Conservation (phyloP, 805 yeast species). For the Yarrowia bubula region DNA sequence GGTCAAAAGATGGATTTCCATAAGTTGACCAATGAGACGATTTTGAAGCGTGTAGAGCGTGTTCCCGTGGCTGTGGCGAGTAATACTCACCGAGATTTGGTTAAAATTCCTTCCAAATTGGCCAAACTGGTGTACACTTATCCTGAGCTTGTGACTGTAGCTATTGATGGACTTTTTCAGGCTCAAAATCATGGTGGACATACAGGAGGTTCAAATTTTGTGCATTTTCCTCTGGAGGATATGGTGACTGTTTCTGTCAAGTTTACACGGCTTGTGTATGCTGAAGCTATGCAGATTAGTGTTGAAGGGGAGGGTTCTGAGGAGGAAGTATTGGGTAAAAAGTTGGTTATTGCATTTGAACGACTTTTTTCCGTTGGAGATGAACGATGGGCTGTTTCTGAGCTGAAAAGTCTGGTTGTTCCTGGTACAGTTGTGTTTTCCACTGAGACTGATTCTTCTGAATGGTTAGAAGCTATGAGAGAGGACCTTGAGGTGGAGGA, state of each 20-base stretch:
- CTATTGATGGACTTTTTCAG: background rate
- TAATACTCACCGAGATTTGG: conserved; percentile 1
- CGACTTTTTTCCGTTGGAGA: conserved; percentile 10
- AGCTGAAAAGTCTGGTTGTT: background rate
- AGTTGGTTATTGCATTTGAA: conserved; percentile 2
- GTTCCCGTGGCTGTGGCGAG: background rate
- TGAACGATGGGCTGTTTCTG: conserved; percentile 1
- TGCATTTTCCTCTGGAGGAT: background rate
- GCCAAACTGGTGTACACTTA: conserved; percentile 4
- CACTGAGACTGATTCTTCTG: background rate
- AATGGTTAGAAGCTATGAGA: conserved; percentile 8
- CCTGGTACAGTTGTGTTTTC: background rate
- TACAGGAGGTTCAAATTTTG: background rate
- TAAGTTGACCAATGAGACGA: background rate
- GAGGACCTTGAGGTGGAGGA: conserved; percentile 27
- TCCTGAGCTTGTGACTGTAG: conserved; percentile 1
- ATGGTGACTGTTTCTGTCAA: conserved; percentile 27
- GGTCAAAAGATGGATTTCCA: background rate
- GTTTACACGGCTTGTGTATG: conserved; percentile 11
- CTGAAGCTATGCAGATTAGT: conserved; percentile 1
- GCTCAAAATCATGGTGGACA: conserved; percentile 4
- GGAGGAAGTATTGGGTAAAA: background rate
- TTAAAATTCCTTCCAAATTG: background rate
- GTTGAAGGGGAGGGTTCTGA: background rate
- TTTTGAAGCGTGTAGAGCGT: background rate